These are phyloP conservation scores for Kalmanozyma brasiliensis DNA, from an alignment of 1,284 basidiomycete genomes.

Conservation along the genomic window DNA sequence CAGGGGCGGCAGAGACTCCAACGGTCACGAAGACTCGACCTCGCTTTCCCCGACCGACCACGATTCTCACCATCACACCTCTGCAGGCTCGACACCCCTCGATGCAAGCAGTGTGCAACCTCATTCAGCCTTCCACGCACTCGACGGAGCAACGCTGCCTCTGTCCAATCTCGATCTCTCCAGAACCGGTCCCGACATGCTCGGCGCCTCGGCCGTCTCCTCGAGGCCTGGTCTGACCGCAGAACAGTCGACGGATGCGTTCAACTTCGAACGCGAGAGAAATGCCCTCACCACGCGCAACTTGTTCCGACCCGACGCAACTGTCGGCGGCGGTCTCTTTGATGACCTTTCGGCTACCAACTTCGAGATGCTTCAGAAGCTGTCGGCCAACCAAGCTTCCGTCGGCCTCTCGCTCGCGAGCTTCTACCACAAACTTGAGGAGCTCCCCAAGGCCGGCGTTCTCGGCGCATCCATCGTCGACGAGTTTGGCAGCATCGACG, in stretches of 20 bases:
- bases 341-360: constrained; percentile 53
- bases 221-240: constrained; percentile 5
- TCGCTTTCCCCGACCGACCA: constrained; percentile 37
- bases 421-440: constrained; percentile 57
- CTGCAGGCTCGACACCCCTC: constrained; percentile 19
- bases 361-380: constrained; percentile 53
- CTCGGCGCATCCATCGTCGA: constrained; percentile 25
- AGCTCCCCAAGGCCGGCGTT: constrained; percentile 57
- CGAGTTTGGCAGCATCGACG: constrained; percentile 32
- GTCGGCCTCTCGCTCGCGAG: constrained; percentile 32
- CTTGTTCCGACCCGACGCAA: constrained; percentile 32
- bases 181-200: constrained; percentile 4
- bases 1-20: constrained; percentile 14
- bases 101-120: constrained; percentile 10
- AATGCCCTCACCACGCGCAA: constrained; percentile 26
- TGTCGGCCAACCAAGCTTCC: constrained; percentile 33
- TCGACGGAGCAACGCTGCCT: not conserved
- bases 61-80: constrained; percentile 8
- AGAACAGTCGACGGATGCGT: constrained; percentile 24
- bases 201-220: constrained; percentile 8
- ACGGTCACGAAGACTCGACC: constrained; percentile 30
- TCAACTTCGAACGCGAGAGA: constrained; percentile 38
- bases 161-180: constrained; percentile 14
- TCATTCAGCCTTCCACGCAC: not conserved
- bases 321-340: constrained; percentile 35